These are phyloP conservation scores for Trichoderma virens DNA, from an alignment of 495 filamentous ascomycete genomes.

Conservation along the genomic window DNA sequence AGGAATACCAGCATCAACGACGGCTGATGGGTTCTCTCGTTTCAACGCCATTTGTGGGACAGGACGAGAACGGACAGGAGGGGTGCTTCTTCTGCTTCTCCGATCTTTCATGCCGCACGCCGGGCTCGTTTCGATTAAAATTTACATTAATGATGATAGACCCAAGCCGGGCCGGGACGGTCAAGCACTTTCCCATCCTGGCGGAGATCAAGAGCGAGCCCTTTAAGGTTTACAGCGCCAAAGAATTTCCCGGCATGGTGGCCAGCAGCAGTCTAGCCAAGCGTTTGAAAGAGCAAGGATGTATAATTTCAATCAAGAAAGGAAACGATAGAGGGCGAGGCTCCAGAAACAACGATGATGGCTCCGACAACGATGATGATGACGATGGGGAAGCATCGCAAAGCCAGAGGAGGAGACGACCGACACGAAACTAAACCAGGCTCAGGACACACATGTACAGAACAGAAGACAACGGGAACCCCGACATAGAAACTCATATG, in stretches of 20 bases:
- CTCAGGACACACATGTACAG: not conserved
- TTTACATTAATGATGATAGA: conserved; percentile 83
- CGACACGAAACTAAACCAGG: conserved; percentile 16
- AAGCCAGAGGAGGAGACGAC: conserved; percentile 14
- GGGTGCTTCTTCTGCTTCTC: conserved; percentile 93
- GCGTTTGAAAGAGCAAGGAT: conserved; percentile 63
- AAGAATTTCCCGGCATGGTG: conserved; percentile 93
- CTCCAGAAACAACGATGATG: conserved; percentile 36
- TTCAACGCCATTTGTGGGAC: conserved; percentile 62
- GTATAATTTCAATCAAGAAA: conserved; percentile 73
- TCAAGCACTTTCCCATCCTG: conserved; percentile 48
- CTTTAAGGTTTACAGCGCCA: conserved; percentile 89
- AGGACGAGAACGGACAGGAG: conserved; percentile 56
- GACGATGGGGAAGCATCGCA: conserved; percentile 22
- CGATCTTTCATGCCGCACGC: conserved; percentile 84
- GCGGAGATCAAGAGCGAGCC: conserved; percentile 64
- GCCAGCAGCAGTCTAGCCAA: conserved; percentile 63
- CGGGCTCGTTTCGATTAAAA: conserved; percentile 71
- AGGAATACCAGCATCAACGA: conserved; percentile 53
- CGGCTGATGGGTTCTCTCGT: conserved; percentile 75
- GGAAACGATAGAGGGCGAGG: conserved; percentile 56
- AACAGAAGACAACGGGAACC: not conserved
- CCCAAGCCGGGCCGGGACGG: conserved; percentile 40
- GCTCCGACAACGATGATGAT: conserved; percentile 41
- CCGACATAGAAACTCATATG: not conserved